Percentiles rank a stretch among this genome's conserved stretches.
Evolutionary conservation across 768 basidiomycete species (phyloP).

Genomic region (Tulasnella sp.): DNA sequence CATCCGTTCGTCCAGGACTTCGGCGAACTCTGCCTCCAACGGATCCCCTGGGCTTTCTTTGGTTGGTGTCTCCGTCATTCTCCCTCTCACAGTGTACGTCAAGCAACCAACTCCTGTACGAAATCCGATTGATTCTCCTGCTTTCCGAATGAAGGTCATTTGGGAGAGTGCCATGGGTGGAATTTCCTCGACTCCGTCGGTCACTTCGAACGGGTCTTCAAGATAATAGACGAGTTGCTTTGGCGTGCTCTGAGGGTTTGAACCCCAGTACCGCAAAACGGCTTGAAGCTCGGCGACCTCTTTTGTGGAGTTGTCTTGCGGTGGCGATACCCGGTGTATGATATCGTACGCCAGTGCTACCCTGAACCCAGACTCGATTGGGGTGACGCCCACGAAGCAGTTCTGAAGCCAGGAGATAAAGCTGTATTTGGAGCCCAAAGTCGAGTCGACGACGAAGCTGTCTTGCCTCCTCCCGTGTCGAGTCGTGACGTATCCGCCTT

Average conservation of each 20-base stretch:
- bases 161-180: neutral
- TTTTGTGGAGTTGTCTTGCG: neutral
- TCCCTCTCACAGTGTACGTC: neutral
- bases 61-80: neutral
- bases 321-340: neutral
- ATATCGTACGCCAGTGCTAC: neutral
- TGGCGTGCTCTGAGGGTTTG: neutral
- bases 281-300: neutral
- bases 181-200: neutral
- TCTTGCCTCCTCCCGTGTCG: neutral
- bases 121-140: neutral
- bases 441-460: neutral
- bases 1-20: neutral
- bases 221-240: slow-evolving; percentile 1
- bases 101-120: neutral
- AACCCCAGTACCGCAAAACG: neutral
- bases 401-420: neutral
- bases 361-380: neutral
- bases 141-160: neutral
- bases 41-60: neutral
- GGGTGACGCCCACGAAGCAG: neutral
- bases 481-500: neutral
- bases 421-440: neutral
- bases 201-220: neutral
- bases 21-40: neutral